Evolutionary conservation across 2,329 filamentous ascomycete genomes (phyloP).

Genomic region (Stachybotrys echinatus): DNA sequence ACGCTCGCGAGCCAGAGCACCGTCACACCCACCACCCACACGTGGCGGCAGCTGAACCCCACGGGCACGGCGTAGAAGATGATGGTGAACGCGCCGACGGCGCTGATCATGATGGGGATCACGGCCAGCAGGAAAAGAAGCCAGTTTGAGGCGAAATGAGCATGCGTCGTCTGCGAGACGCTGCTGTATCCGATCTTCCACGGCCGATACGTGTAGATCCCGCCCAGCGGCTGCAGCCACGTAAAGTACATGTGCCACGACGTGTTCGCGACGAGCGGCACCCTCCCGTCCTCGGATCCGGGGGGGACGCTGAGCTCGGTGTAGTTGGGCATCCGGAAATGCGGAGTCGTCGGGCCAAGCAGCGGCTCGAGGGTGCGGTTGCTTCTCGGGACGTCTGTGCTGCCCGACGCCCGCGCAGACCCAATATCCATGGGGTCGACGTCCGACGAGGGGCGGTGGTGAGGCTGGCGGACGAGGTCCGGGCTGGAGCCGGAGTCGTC

Average conservation of each 20-base stretch:
- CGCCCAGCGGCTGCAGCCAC: slow-evolving; percentile 1
- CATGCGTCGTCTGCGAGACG: neutral
- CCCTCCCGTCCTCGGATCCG: neutral
- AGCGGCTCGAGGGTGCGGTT: neutral
- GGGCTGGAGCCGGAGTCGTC: neutral
- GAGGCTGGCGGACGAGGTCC: neutral
- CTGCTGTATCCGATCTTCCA: neutral
- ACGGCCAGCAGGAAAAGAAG: neutral
- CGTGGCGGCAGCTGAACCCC: slow-evolving; percentile 1
- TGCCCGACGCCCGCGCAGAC: neutral
- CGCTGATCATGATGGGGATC: neutral
- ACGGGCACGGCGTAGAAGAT: neutral
- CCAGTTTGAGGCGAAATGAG: neutral
- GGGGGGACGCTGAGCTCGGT: too few species aligned
- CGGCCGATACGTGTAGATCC: neutral
- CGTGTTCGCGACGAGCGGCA: neutral
- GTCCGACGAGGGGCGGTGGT: neutral
- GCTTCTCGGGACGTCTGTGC: neutral
- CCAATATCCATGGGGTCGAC: neutral
- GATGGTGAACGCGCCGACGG: neutral
- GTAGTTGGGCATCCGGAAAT: neutral
- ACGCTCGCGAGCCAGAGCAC: neutral
- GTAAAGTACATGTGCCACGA: neutral
- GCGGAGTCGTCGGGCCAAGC: neutral
- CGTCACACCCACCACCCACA: neutral